A percentile compares a stretch with the other conserved stretches of the same genome.
Conservation (phyloP, 179 eudicot genomes). For the Spergularia azorica region DNA sequence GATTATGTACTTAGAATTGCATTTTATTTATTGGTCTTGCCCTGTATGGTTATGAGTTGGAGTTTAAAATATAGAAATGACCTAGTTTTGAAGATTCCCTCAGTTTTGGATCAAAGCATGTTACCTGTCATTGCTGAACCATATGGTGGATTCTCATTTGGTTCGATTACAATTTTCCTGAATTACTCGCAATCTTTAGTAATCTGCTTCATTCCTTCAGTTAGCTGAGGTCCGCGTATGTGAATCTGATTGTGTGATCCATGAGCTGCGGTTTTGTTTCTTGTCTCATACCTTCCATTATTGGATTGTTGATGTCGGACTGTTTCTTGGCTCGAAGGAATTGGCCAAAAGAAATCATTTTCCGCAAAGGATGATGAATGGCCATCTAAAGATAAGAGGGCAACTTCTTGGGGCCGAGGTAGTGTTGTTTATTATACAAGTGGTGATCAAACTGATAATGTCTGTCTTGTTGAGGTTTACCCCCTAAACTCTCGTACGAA, state of each 20-base stretch:
- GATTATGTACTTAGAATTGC: conserved; percentile 16
- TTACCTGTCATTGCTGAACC: not conserved
- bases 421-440: conserved; percentile 6
- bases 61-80: conserved; percentile 1
- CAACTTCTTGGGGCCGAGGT: conserved; percentile 1
- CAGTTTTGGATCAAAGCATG: not conserved
- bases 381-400: not conserved
- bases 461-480: not conserved
- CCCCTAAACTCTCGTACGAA: too few relatives aligned
- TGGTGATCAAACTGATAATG: not conserved
- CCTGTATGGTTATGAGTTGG: conserved; percentile 18
- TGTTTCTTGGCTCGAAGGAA: not conserved
- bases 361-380: not conserved
- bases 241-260: not conserved
- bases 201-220: not conserved
- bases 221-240: not conserved
- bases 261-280: conserved; percentile 4
- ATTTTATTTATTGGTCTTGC: conserved; percentile 15
- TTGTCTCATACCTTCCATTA: not conserved
- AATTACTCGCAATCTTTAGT: not conserved
- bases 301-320: conserved; percentile 1
- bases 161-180: not conserved
- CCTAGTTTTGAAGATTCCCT: not conserved
- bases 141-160: not conserved
- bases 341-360: conserved; percentile 2